Evolutionary conservation across 192 early-diverging fungal genomes (phyloP).

Genomic region (Coemansia sp.): DNA sequence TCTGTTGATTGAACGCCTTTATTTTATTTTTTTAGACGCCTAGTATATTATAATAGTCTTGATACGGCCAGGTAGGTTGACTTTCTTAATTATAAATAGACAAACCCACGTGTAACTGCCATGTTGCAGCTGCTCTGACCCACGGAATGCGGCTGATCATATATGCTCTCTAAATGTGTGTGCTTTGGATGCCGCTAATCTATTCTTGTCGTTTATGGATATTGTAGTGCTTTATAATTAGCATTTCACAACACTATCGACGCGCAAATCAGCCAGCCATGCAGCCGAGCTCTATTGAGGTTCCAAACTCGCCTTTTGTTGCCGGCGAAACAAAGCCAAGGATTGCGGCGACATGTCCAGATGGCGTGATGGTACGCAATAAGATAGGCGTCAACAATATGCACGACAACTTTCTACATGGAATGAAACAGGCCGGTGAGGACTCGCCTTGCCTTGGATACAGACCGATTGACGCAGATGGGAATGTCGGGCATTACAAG

Average conservation of each 20-base stretch:
- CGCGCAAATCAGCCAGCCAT: neutral
- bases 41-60: too few species aligned
- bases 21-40: too few species aligned
- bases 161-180: too few species aligned
- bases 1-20: too few species aligned
- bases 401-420: conserved; percentile 50
- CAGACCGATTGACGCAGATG: conserved; percentile 28
- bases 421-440: conserved; percentile 39
- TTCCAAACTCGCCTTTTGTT: conserved; percentile 31
- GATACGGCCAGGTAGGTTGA: too few species aligned
- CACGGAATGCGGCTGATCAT: too few species aligned
- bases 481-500: conserved; percentile 69
- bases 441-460: conserved; percentile 39
- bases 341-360: conserved; percentile 26
- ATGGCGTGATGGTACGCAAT: conserved; percentile 31
- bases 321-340: conserved; percentile 48
- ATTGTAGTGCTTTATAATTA: too few species aligned
- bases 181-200: too few species aligned
- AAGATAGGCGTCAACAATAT: conserved; percentile 47
- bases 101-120: too few species aligned
- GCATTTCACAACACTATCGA: neutral
- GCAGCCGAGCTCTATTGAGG: conserved; percentile 31
- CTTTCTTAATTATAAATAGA: too few species aligned
- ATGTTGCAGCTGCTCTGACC: too few species aligned
- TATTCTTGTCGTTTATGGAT: too few species aligned